phyloP scores from a whole-genome alignment of 2,329 filamentous ascomycete species.

The Sordariomycetes sp. region DNA sequence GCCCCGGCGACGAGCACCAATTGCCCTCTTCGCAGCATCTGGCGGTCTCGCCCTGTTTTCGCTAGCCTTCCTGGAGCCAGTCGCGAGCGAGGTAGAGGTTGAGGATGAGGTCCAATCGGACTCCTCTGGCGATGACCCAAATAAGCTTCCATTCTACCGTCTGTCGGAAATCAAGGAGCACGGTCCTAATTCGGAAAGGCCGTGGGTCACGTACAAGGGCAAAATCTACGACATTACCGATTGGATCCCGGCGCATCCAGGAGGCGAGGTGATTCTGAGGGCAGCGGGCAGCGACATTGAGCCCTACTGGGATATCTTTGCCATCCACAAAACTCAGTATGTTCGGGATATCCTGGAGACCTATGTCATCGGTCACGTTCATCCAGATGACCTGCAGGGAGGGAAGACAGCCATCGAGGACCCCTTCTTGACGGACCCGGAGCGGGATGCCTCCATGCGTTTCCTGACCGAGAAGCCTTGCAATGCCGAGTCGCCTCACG shows the following conservation, averaged over 20 bases:
- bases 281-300: constrained; percentile 39
- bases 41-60: not conserved
- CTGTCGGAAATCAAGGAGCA: constrained; percentile 24
- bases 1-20: not conserved
- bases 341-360: constrained; percentile 38
- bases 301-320: constrained; percentile 43
- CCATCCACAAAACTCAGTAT: constrained; percentile 38
- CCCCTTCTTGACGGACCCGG: constrained; percentile 31
- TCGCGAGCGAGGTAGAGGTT: not conserved
- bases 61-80: constrained; percentile 1
- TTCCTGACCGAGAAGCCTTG: constrained; percentile 33
- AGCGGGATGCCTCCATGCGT: constrained; percentile 28
- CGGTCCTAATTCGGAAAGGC: constrained; percentile 24
- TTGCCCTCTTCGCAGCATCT: not conserved
- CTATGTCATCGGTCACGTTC: constrained; percentile 34
- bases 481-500: constrained; percentile 37
- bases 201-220: constrained; percentile 35
- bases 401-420: constrained; percentile 30
- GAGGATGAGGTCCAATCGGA: too few relatives aligned
- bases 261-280: constrained; percentile 39
- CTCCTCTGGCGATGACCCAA: not conserved
- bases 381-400: constrained; percentile 23
- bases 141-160: constrained; percentile 10
- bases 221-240: constrained; percentile 44
- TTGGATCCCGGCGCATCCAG: constrained; percentile 37